A percentile compares a stretch with the other conserved stretches of the same genome.
Evolutionary conservation across 495 filamentous ascomycete species (phyloP).

Genomic region (Lepraria neglecta): DNA sequence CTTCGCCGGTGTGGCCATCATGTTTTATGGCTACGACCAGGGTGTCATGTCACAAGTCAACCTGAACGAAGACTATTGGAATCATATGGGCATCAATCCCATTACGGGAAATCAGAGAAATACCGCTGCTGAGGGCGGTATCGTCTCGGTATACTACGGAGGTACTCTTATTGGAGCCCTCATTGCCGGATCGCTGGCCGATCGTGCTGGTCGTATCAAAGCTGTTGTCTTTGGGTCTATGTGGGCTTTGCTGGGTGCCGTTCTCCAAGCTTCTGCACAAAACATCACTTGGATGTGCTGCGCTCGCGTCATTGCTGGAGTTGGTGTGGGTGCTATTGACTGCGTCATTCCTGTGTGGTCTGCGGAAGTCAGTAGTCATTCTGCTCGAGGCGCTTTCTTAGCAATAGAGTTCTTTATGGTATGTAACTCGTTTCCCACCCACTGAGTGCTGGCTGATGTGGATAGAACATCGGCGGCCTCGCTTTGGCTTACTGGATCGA

Average conservation of each 20-base stretch:
- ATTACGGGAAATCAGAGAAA: constrained; percentile 18
- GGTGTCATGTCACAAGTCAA: constrained; percentile 40
- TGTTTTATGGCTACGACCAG: constrained; percentile 39
- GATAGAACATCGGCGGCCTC: constrained; percentile 48
- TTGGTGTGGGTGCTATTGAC: constrained; percentile 50
- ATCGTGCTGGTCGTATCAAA: constrained; percentile 50
- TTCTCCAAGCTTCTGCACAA: constrained; percentile 46
- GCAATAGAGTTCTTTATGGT: constrained; percentile 56
- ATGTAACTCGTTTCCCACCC: constrained; percentile 39
- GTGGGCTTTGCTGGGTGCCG: constrained; percentile 50
- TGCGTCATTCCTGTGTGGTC: constrained; percentile 48
- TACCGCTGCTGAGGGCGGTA: constrained; percentile 38
- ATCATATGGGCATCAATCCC: constrained; percentile 25
- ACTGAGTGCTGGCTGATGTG: constrained; percentile 42
- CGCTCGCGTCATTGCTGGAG: constrained; percentile 49
- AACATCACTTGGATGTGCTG: constrained; percentile 50
- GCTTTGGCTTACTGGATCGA: constrained; percentile 58
- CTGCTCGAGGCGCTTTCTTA: constrained; percentile 61
- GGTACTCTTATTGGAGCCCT: constrained; percentile 51
- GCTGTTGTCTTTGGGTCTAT: constrained; percentile 46
- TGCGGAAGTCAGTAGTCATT: constrained; percentile 58
- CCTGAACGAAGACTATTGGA: constrained; percentile 34
- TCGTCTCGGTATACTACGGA: constrained; percentile 51
- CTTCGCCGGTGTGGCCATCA: constrained; percentile 32
- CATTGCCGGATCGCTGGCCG: constrained; percentile 46